phyloP scores from a whole-genome alignment of 176 grass and related monocot genomes.

The Triticum timopheevii region DNA sequence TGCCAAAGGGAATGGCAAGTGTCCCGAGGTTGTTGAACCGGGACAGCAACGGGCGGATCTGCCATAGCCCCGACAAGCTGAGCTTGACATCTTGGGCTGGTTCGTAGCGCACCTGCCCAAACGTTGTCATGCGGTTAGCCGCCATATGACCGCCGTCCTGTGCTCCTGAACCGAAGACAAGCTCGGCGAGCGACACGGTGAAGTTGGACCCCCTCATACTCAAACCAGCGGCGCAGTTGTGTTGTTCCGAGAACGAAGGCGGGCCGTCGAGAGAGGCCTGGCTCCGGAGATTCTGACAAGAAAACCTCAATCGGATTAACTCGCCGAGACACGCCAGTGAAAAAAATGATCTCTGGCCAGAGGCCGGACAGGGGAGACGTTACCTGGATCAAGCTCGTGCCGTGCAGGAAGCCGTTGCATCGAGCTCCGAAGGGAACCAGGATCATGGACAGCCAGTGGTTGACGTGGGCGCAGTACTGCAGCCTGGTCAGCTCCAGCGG shows the following conservation, averaged over 20 bases:
- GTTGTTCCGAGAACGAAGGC: constrained; percentile 42
- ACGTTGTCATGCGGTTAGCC: constrained; percentile 42
- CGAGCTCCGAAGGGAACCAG: constrained; percentile 70
- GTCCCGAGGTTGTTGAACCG: constrained; percentile 37
- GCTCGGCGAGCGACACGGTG: constrained; percentile 51
- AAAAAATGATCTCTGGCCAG: not conserved
- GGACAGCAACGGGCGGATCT: constrained; percentile 18
- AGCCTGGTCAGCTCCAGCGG: constrained; percentile 67
- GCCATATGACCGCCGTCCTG: not conserved
- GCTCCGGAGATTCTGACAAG: constrained; percentile 37
- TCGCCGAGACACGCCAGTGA: not conserved
- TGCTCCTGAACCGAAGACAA: constrained; percentile 42
- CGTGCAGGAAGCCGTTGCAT: constrained; percentile 58
- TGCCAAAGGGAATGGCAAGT: constrained; percentile 41
- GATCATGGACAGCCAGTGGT: constrained; percentile 49
- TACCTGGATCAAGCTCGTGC: constrained; percentile 43
- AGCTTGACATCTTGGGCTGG: constrained; percentile 54
- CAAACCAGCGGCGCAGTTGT: constrained; percentile 60
- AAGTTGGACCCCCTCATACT: constrained; percentile 48
- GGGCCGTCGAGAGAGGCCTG: constrained; percentile 37
- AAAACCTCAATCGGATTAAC: constrained; percentile 5
- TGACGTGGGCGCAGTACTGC: constrained; percentile 64
- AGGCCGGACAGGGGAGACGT: not conserved
- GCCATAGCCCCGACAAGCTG: constrained; percentile 63
- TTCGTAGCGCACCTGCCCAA: constrained; percentile 47